phyloP scores from a whole-genome alignment of 202 grass and related monocot genomes.

The Bolboschoenoplectus hybrid region DNA sequence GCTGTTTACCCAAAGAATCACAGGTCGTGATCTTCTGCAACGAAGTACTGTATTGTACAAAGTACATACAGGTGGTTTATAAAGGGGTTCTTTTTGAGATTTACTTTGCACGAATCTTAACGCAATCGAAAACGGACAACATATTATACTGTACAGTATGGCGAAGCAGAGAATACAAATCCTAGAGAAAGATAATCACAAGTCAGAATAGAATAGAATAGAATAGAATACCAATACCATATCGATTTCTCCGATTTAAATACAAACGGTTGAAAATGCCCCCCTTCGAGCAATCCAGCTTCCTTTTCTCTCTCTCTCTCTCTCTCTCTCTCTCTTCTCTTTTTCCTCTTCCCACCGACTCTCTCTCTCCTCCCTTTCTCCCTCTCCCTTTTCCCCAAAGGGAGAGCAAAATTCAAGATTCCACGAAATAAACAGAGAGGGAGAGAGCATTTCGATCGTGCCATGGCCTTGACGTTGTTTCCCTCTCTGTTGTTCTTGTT shows the following conservation, averaged over 20 bases:
- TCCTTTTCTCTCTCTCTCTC: neutral
- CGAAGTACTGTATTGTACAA: no score
- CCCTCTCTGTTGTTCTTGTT: neutral
- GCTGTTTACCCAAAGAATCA: neutral
- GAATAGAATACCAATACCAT: no score
- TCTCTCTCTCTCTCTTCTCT: neutral
- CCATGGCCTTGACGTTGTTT: slow-evolving; percentile 30
- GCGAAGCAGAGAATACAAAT: no score
- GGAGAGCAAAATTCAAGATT: neutral
- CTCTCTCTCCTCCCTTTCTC: neutral
- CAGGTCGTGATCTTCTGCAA: no score
- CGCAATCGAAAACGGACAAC: no score
- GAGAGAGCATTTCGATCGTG: neutral
- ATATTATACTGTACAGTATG: no score
- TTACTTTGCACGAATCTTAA: no score
- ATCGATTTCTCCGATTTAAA: slow-evolving; percentile 24
- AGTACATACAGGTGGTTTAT: no score
- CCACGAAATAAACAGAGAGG: neutral
- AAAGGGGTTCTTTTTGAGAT: no score
- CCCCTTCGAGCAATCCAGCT: neutral
- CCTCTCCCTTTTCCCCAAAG: neutral
- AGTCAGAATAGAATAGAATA: neutral
- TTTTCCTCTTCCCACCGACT: neutral
- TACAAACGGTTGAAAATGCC: slow-evolving; percentile 34
- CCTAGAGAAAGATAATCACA: neutral